Base-by-base conservation (phyloP, 2,329 filamentous ascomycete genomes). In the Verticillium alfalfae region DNA sequence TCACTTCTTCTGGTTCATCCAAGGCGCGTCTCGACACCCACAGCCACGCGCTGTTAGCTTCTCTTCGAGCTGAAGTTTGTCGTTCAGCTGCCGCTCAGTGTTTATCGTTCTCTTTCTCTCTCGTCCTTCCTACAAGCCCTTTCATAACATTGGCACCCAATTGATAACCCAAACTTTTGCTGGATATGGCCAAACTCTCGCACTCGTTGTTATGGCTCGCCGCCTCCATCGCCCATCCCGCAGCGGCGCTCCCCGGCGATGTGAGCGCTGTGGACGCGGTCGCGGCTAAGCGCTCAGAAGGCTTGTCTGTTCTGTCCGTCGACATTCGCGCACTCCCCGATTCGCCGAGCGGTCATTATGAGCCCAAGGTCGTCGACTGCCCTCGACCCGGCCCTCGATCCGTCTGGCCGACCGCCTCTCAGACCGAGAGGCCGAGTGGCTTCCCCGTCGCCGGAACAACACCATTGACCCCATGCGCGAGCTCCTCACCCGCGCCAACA, bases 401-500 rank as follows among this genome's bases (percentile, higher is more conserved):
- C 87, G 93, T 67, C 73, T 73, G 39, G 91, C 90, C 56, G 74
- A 75, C 34, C 69, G 70, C 0, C 76, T 97, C 10, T 94, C 91
- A 3, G 68, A 79, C 16, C 80, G 88, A 61, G 94, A 97, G 77
- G 82, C 80, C 45, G 77, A 83, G 70, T 97, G 93, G 92, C 80
- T 97, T 15, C 71, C 85, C 58, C 81, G 80, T 63, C 85, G 94
- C 62, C 85, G 92, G 65, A 85, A 86, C 64, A 88, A 88, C 66
- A 96, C 92, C 0, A 77, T 93, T 18, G 75, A 85, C 10, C 87
- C 91, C n/a, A 88, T 97, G 83, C 84, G 82, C 61, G 82, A 89
- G 18, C 87, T 96, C 66, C 81, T 98, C 59, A 79, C 79, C 18
- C 84, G 90, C 62, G 81, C 91, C 70, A 86, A 86, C 68, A 93